Evolutionary conservation across 2,329 filamentous ascomycete species (phyloP).

Genomic region (Pseudopyrenochaeta lycopersici): DNA sequence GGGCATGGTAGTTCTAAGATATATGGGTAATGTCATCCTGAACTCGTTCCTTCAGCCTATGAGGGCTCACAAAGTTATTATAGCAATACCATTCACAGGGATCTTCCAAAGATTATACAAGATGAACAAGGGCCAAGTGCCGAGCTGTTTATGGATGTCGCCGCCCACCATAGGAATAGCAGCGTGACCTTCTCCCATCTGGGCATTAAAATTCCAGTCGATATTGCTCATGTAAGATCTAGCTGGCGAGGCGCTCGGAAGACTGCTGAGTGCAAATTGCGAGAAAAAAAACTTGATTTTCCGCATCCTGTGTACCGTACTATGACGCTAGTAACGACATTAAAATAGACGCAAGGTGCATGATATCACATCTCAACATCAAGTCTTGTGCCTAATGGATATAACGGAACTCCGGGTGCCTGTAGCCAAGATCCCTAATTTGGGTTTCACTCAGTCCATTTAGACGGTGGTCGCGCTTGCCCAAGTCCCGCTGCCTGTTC

Average conservation of each 20-base stretch:
- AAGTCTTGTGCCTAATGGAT: slow-evolving; percentile 52
- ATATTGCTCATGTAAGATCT: background rate
- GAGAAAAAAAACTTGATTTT: slow-evolving; percentile 7
- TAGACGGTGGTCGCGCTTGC: slow-evolving; percentile 60
- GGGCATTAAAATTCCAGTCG: no score
- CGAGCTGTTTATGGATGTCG: slow-evolving; percentile 3
- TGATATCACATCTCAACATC: slow-evolving; percentile 6
- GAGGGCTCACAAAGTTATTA: background rate
- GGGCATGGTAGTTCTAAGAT: background rate
- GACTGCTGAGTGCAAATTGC: background rate
- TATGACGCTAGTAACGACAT: slow-evolving; percentile 4
- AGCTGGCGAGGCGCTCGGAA: no score
- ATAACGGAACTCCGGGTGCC: slow-evolving; percentile 65
- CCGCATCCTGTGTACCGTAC: background rate
- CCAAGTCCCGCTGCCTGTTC: slow-evolving; percentile 59
- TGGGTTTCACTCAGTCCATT: slow-evolving; percentile 60
- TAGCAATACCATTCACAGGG: background rate
- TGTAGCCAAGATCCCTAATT: slow-evolving; percentile 60
- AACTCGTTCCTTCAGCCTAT: background rate
- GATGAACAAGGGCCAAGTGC: slow-evolving; percentile 3
- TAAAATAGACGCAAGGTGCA: slow-evolving; percentile 10
- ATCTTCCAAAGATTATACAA: background rate
- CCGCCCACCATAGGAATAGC: background rate
- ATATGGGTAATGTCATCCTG: background rate
- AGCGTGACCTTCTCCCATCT: background rate